Percentiles rank a stretch among this genome's conserved stretches.
Evolutionary conservation across 371 early-diverging fungal species (phyloP).

Genomic region (Mortierella sp.): DNA sequence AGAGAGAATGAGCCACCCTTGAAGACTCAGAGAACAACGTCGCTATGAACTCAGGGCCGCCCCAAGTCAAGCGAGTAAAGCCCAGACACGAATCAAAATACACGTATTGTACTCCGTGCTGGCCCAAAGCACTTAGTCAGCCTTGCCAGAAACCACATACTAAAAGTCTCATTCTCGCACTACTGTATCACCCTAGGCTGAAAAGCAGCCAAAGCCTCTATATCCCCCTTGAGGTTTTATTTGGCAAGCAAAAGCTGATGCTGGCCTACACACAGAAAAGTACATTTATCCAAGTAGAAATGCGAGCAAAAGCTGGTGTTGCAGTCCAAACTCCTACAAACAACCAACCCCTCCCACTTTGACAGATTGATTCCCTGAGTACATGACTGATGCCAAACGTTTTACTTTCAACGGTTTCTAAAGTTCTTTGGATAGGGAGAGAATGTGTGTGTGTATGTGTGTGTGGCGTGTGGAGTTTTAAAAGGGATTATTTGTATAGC

Average conservation of each 20-base stretch:
- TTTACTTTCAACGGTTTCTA: conserved; percentile 49
- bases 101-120: conserved; percentile 31
- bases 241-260: conserved; percentile 55
- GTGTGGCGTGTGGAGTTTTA: too few relatives aligned
- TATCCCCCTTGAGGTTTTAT: conserved; percentile 52
- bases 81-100: conserved; percentile 34
- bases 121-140: conserved; percentile 34
- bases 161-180: conserved; percentile 51
- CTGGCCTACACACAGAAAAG: conserved; percentile 55
- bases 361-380: conserved; percentile 30
- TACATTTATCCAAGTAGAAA: conserved; percentile 42
- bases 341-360: conserved; percentile 19
- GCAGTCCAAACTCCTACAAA: conserved; percentile 26
- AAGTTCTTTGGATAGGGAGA: too few relatives aligned
- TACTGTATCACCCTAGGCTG: conserved; percentile 52
- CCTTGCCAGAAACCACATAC: conserved; percentile 47
- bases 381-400: conserved; percentile 39
- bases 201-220: conserved; percentile 51
- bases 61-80: too few relatives aligned
- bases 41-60: too few relatives aligned
- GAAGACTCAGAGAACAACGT: too few relatives aligned
- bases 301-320: conserved; percentile 32
- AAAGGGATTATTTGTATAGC: too few relatives aligned
- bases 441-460: too few relatives aligned
- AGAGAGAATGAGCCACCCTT: too few relatives aligned